These are phyloP conservation scores for Flaveria bidentis DNA, from an alignment of 129 eudicot species.

Conservation along the genomic window DNA sequence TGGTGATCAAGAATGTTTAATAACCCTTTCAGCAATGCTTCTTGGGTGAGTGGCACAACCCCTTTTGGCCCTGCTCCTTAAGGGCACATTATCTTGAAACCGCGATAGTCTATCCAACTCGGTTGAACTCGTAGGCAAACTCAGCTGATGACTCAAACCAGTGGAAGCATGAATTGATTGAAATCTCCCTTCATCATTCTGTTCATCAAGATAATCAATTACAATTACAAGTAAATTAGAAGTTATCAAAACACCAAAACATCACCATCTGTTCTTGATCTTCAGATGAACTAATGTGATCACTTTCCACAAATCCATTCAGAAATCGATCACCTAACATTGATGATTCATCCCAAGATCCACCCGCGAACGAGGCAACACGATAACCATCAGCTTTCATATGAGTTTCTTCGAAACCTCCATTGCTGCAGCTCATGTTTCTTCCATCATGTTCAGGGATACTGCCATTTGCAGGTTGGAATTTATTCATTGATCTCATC, in stretches of 20 bases:
- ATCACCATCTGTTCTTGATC: slow-evolving; percentile 46
- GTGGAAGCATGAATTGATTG: slow-evolving; percentile 36
- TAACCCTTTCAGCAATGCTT: slow-evolving; percentile 94
- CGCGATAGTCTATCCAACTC: slow-evolving; percentile 53
- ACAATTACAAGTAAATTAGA: neutral
- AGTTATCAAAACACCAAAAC: neutral
- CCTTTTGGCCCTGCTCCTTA: slow-evolving; percentile 77
- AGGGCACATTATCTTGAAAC: slow-evolving; percentile 63
- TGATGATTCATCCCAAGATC: slow-evolving; percentile 69
- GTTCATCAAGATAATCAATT: slow-evolving; percentile 23
- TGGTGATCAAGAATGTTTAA: neutral
- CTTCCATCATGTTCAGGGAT: slow-evolving; percentile 48
- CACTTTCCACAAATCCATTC: slow-evolving; percentile 46
- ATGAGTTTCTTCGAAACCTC: neutral
- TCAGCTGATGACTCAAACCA: slow-evolving; percentile 68
- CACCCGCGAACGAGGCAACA: slow-evolving; percentile 28
- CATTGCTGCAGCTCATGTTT: slow-evolving; percentile 31
- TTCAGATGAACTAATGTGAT: slow-evolving; percentile 39
- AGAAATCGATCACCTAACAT: slow-evolving; percentile 56
- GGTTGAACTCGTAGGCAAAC: slow-evolving; percentile 64
- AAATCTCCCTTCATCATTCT: slow-evolving; percentile 46
- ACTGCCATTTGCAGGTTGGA: slow-evolving; percentile 42
- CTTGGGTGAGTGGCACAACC: slow-evolving; percentile 97
- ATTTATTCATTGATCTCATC: slow-evolving; percentile 47
- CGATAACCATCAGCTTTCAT: neutral